A percentile compares a stretch with the other conserved stretches of the same genome.
These are phyloP conservation scores for Synchytrium microbalum DNA, from an alignment of 371 early-diverging fungal species.

Conservation along the genomic window DNA sequence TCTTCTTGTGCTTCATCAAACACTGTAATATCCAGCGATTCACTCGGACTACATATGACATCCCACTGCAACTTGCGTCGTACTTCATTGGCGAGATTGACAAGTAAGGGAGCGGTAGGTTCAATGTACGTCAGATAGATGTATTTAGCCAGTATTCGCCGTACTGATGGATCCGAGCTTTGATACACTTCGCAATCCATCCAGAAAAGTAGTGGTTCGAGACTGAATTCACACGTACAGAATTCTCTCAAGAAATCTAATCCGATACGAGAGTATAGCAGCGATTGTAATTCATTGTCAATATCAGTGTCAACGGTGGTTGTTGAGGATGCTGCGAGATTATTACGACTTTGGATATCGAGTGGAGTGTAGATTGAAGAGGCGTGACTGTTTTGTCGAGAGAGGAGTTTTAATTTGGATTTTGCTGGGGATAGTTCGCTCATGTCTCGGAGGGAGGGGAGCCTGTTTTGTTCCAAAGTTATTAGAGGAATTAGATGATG, in stretches of 20 bases:
- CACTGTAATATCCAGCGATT: constrained; percentile 34
- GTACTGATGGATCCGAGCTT: background rate
- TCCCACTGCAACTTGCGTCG: constrained; percentile 36
- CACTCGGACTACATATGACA: constrained; percentile 12
- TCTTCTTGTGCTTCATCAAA: constrained; percentile 56
- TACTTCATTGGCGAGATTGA: constrained; percentile 49
- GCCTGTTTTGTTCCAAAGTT: no score
- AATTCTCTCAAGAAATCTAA: constrained; percentile 46
- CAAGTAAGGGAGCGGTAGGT: constrained; percentile 38
- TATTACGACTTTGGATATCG: constrained; percentile 4
- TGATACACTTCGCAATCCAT: constrained; percentile 48
- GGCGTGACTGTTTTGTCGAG: background rate
- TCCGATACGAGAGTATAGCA: constrained; percentile 42
- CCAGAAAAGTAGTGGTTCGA: constrained; percentile 54
- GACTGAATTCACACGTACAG: constrained; percentile 45
- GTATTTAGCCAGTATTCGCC: constrained; percentile 30
- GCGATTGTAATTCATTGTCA: constrained; percentile 38
- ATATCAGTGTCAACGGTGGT: constrained; percentile 2
- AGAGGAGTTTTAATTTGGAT: no score
- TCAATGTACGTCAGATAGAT: constrained; percentile 48
- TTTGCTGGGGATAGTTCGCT: no score
- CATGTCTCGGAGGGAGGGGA: no score
- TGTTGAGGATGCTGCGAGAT: background rate
- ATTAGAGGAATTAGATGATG: no score
- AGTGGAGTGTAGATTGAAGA: background rate